Evolutionary conservation across 345 rosid species (phyloP).

Genomic region (Geranium rotundifolium): DNA sequence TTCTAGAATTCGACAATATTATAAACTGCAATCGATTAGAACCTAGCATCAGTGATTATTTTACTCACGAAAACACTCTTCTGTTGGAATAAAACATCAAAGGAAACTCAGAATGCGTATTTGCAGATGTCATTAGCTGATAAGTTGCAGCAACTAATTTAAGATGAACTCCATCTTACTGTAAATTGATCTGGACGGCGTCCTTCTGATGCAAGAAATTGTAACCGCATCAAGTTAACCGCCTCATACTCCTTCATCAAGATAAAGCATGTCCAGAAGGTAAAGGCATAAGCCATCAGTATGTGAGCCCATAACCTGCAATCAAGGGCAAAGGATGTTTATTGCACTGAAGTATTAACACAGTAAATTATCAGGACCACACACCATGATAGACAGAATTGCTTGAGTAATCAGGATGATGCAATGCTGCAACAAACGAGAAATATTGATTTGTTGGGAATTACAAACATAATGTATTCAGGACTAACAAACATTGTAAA

Average conservation of each 20-base stretch:
- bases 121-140: neutral
- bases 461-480: too few species aligned
- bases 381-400: neutral
- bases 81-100: neutral
- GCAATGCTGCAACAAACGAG: neutral
- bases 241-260: slow-evolving; percentile 66
- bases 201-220: slow-evolving; percentile 64
- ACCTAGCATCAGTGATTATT: too few species aligned
- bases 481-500: too few species aligned
- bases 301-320: slow-evolving; percentile 78
- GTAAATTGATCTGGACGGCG: slow-evolving; percentile 89
- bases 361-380: neutral
- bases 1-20: too few species aligned
- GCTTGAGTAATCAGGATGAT: neutral
- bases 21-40: too few species aligned
- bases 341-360: neutral
- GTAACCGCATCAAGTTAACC: slow-evolving; percentile 73
- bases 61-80: too few species aligned
- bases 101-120: neutral
- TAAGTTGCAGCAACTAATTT: slow-evolving; percentile 1
- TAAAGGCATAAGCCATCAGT: slow-evolving; percentile 69
- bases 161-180: slow-evolving; percentile 29
- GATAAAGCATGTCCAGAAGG: slow-evolving; percentile 83
- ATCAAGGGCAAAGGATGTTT: neutral
- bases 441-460: neutral